Base-by-base conservation (phyloP, 2,329 filamentous ascomycete species). In the Beauveria medogensis region DNA sequence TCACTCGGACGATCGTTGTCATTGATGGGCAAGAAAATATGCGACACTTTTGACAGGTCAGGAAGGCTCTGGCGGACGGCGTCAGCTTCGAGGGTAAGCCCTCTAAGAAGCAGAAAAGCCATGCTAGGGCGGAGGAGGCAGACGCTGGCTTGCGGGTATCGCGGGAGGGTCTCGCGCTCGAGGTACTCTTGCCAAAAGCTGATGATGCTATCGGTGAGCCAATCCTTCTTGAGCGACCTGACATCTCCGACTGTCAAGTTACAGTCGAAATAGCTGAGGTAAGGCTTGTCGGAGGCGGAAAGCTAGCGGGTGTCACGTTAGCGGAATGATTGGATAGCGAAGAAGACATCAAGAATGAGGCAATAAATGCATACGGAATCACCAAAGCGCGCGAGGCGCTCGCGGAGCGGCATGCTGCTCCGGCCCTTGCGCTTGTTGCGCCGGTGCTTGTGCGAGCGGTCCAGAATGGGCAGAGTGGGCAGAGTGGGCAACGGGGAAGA, bases 181-280 rank as follows among this genome's bases (percentile, higher is more conserved):
- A 99, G 86, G 72, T 86, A 96, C 82, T 97, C 93, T 82, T 97
- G 90, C 93, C 94, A 99, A 72, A 99, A 97, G 55, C 91, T 88
- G 66, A 99, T 97, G 68, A 92, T 92, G 78, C 96, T 97, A 73
- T 99, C 94, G 48, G 93, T 97, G 57, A 99, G 80, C 94, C 94
- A 99, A 79, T 97, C 94, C 74, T 90, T 82, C 75, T 90, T 91
- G 62, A 99, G 83, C 18, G 89, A 88, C 72, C 92, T 89, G 67
- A 97, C 84, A 74, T 99, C 94, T 72, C 94, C 91, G 71, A 87
- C 85, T 55, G 90, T 96, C 67, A 97, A 65, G 54, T 71, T 67
- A n/a, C 74, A 72, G 63, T 76, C 75, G 66, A 77, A 75, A 64
- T 78, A 76, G 64, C 72, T 75, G 50, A 75, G 71, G 61, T 74